Evolutionary conservation across 2,329 filamentous ascomycete species (phyloP), one percentile per base, ranked within the genome.

Genomic region (Nothophoma quercina): DNA sequence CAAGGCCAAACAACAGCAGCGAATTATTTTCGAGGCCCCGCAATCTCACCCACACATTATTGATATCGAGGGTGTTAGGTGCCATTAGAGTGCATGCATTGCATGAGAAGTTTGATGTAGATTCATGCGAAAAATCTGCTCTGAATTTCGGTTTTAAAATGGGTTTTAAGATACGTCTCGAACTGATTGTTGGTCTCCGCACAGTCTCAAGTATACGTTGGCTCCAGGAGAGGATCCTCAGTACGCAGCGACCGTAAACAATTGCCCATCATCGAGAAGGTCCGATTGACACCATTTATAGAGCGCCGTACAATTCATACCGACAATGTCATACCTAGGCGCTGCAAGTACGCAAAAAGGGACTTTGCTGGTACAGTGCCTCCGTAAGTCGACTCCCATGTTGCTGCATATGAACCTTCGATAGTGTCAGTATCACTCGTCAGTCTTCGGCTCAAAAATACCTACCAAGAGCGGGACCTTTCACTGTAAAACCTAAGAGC

Each of bases 271-370:
- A n/a, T n/a, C n/a, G n/a, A n/a, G n/a, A n/a, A n/a, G n/a, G n/a
- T n/a, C n/a, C n/a, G n/a, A n/a, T n/a, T n/a, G n/a, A n/a, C n/a
- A n/a, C n/a, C n/a, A n/a, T n/a, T n/a, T n/a, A n/a, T n/a, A n/a
- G n/a, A n/a, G n/a, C n/a, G n/a, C n/a, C n/a, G n/a, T n/a, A n/a
- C n/a, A n/a, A n/a, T n/a, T n/a, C 29, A 21, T 2, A 18, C 4
- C n/a, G 12, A 15, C 36, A 29, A 12, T 10, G 23, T 63, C 74
- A 78, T 78, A 0, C 76, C 75, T 45, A 79, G 52, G 7, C 71
- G 62, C 68, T 79, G 75, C 16, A 79, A 70, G 41, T 68, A 78
- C 2, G 70, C 68, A 53, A 78, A 77, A 12, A 79, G 55, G 1
- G 75, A 75, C 0, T 64, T 67, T 43, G 70, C 71, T 0, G 75